Evolutionary conservation across 495 filamentous ascomycete species (phyloP), one percentile per base, ranked within the genome.

Genomic region (Penicillium silybi): DNA sequence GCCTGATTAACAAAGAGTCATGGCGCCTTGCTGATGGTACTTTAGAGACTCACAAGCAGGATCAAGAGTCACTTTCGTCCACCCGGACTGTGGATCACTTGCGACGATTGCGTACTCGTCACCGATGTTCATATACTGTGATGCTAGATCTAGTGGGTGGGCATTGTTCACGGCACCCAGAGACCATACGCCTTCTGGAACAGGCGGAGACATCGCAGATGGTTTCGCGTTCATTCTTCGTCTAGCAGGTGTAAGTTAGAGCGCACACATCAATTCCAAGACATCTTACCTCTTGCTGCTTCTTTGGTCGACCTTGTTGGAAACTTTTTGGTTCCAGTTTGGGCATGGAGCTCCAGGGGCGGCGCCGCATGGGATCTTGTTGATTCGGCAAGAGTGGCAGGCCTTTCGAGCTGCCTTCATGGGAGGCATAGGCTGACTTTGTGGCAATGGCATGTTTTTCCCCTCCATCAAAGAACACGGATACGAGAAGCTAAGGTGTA

Each of bases 331-430:
- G 17, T 18, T 48, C 23, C 54, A 57, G n/a, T 57, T 57, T 17
- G 44, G 48, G 19, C 54, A 57, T 5, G 54, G 54, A 0, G 49
- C 41, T 7, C 54, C 54, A n/a, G 45, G 16, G 6, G 25, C 40
- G 0, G 54, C 49, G 29, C 40, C 44, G 45, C 54, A 57, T 32
- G 44, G 49, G 11, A 57, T 41, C n/a, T 57, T 57, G 25, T 49
- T 50, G 10, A 49, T 23, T 17, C 48, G 49, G 17, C 54, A 57
- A 3, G 42, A 34, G 16, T 52, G 49, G 25, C 54, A 57, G 1
- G 54, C 54, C 26, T 43, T 52, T 45, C 40, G 34, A 10, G 32
- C 46, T 40, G 11, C 10, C 29, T 32, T 10, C 1, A 11, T 1
- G 4, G 1, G 29, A 10, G 4, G 29, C 29, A 32, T 32, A 13